These are phyloP conservation scores for Tuctoria greenei DNA, from an alignment of 176 grass and related monocot genomes.

Conservation along the genomic window DNA sequence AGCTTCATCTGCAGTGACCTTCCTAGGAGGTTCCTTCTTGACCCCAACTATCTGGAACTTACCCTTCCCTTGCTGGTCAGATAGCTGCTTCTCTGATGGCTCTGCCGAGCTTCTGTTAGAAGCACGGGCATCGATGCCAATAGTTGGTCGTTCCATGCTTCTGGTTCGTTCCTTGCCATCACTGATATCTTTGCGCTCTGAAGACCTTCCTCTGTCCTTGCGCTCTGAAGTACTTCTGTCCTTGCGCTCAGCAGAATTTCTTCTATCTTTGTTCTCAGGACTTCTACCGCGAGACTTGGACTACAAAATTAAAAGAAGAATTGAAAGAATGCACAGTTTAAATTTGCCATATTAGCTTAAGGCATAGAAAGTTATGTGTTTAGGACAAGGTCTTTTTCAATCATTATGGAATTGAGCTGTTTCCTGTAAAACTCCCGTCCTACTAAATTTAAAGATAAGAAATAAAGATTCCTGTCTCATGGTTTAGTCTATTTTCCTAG, in stretches of 20 bases:
- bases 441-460: neutral
- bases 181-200: conserved; percentile 15
- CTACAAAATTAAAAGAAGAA: conserved; percentile 33
- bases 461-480: no score
- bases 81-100: conserved; percentile 44
- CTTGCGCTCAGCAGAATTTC: no score
- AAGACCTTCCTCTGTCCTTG: conserved; percentile 16
- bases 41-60: conserved; percentile 63
- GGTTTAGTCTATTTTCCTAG: neutral
- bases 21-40: conserved; percentile 52
- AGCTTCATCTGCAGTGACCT: conserved; percentile 78
- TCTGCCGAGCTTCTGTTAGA: conserved; percentile 46
- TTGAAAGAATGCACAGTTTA: conserved; percentile 3
- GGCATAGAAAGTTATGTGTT: neutral
- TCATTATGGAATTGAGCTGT: neutral
- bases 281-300: conserved; percentile 32
- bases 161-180: conserved; percentile 29
- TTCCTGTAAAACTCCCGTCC: neutral
- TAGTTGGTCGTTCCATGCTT: conserved; percentile 23
- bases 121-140: conserved; percentile 29
- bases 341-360: neutral
- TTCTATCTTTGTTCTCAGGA: conserved; percentile 1
- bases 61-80: conserved; percentile 43
- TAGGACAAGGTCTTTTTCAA: neutral
- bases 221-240: no score